phyloP scores from a whole-genome alignment of 2,329 filamentous ascomycete species.

The Phialemoniopsis sp. region DNA sequence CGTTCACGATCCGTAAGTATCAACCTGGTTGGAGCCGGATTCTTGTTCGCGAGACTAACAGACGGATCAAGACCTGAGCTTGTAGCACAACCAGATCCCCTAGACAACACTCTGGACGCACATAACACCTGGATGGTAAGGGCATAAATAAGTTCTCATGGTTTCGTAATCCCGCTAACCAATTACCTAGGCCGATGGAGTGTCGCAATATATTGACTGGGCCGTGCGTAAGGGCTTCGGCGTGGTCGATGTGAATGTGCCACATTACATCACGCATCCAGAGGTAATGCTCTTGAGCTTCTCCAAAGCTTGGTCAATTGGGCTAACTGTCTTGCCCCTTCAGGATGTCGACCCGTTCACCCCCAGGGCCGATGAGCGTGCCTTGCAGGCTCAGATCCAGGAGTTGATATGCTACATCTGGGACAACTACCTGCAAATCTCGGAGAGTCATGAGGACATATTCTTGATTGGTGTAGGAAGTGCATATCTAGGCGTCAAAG shows the following conservation, averaged over 20 bases:
- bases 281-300: slow-evolving; percentile 38
- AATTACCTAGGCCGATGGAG: slow-evolving; percentile 66
- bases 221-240: slow-evolving; percentile 72
- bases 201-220: slow-evolving; percentile 81
- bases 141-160: slow-evolving; percentile 11
- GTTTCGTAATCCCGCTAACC: neutral
- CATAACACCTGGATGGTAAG: slow-evolving; percentile 88
- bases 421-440: slow-evolving; percentile 92
- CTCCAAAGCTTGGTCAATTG: neutral
- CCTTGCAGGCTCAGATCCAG: slow-evolving; percentile 56
- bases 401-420: slow-evolving; percentile 83
- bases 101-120: slow-evolving; percentile 70
- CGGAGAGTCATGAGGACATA: slow-evolving; percentile 66
- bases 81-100: slow-evolving; percentile 59
- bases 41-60: neutral
- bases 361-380: slow-evolving; percentile 37
- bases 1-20: slow-evolving; percentile 80
- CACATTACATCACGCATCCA: slow-evolving; percentile 65
- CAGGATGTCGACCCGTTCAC: slow-evolving; percentile 45
- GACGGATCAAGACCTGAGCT: slow-evolving; percentile 57
- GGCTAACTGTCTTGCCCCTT: slow-evolving; percentile 12
- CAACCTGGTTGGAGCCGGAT: slow-evolving; percentile 1
- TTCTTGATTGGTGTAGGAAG: slow-evolving; percentile 88
- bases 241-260: slow-evolving; percentile 89
- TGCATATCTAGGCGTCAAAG: slow-evolving; percentile 78